Evolutionary conservation across 176 grass and related monocot genomes (phyloP), one percentile per base, ranked within the genome.

Genomic region (Bothriochloa decipiens): DNA sequence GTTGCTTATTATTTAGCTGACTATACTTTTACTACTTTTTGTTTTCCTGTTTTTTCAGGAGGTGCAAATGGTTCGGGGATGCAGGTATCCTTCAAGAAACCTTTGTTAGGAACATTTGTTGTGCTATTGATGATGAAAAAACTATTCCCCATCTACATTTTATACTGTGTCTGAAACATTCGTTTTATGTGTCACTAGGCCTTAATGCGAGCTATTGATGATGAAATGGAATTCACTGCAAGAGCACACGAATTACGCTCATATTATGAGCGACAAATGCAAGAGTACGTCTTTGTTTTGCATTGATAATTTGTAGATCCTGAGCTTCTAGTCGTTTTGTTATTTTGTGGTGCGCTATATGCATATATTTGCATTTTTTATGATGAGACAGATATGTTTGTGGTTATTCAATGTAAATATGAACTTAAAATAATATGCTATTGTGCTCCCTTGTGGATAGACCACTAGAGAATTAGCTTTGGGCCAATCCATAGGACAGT

Each of bases 191-290:
- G 15, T 37, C 12, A 73, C 43, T 86, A 98, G 96, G 88, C 86
- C 42, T 81, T 96, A 77, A 86, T 93, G 81, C 83, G 94, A 60
- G 68, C 88, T 12, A 90, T 94, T 49, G 96, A 96, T 7, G 91
- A 99, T 89, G 96, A 99, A 76, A 87, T 99, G 68, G 96, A 99
- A 85, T 86, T 99, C 32, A 86, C 86, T 39, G 39, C 89, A 58
- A 94, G 91, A 82, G 91, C 92, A 68, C 89, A 99, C 68, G 93
- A 99, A 94, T 85, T 99, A 18, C 90, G 96, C 6, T 92, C 91
- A 11, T 87, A 95, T 39, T 99, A 99, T 70, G 96, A 99, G 16
- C 90, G 90, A 63, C 96, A 99, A 86, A 92, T 91, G 86, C 81
- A 96, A 82, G 91, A 92, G 96, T 99, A 94, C 89, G 87, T 26